These are phyloP conservation scores for Penicillium italicum DNA, from an alignment of 2,329 filamentous ascomycete species.

Conservation along the genomic window DNA sequence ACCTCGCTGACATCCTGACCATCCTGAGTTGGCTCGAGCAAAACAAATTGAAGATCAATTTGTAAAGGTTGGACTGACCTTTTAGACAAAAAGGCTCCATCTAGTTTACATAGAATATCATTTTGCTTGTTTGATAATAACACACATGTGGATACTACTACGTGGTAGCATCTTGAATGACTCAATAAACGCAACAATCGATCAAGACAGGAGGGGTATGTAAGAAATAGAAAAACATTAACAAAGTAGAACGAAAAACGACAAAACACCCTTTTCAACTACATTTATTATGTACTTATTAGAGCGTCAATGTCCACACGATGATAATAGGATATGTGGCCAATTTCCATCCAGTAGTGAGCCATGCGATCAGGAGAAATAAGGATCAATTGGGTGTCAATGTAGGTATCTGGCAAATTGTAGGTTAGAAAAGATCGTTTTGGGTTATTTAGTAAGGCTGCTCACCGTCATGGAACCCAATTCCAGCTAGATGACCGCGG, in stretches of 20 bases:
- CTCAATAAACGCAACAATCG: background rate
- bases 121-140: background rate
- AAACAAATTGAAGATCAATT: background rate
- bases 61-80: background rate
- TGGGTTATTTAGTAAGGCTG: slow-evolving; percentile 1
- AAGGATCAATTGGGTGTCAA: slow-evolving; percentile 72
- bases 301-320: slow-evolving; percentile 43
- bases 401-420: slow-evolving; percentile 50
- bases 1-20: background rate
- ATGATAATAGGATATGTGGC: slow-evolving; percentile 45
- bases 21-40: background rate
- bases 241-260: background rate
- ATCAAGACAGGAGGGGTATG: slow-evolving; percentile 3
- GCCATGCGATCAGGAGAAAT: slow-evolving; percentile 73
- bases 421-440: background rate
- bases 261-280: slow-evolving; percentile 12
- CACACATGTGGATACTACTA: no score
- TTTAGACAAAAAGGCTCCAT: background rate
- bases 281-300: slow-evolving; percentile 22
- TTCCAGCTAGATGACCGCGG: slow-evolving; percentile 71
- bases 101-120: background rate
- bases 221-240: background rate
- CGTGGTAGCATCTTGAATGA: background rate
- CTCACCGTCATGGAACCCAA: slow-evolving; percentile 70
- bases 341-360: slow-evolving; percentile 70